phyloP scores from a whole-genome alignment of 148 eudicot genomes.

The Hydrangea macrophylla region DNA sequence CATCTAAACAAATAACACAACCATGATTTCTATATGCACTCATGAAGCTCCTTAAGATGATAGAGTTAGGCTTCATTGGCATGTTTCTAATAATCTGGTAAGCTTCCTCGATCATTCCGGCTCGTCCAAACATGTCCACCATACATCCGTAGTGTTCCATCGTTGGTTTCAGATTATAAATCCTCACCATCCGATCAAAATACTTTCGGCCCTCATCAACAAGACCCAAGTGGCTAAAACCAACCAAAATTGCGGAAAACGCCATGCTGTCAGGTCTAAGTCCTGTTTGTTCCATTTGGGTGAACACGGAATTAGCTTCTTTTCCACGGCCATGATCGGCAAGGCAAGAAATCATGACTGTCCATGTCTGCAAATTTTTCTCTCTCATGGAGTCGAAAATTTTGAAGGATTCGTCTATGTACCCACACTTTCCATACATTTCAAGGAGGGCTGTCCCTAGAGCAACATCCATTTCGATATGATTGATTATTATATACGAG shows the following conservation, averaged over 20 bases:
- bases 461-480: constrained; percentile 18
- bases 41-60: constrained; percentile 42
- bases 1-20: constrained; percentile 17
- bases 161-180: constrained; percentile 28
- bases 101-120: constrained; percentile 40
- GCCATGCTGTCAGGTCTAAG: constrained; percentile 32
- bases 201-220: constrained; percentile 27
- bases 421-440: constrained; percentile 42
- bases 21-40: constrained; percentile 40
- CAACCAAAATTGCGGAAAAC: constrained; percentile 33
- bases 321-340: constrained; percentile 36
- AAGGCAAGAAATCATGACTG: constrained; percentile 38
- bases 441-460: constrained; percentile 42
- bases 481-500: constrained; percentile 19
- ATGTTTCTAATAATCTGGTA: constrained; percentile 31
- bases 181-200: constrained; percentile 28
- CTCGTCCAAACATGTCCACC: constrained; percentile 45
- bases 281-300: constrained; percentile 29
- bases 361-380: constrained; percentile 42
- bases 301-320: constrained; percentile 34
- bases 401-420: constrained; percentile 24
- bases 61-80: constrained; percentile 38
- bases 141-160: constrained; percentile 52
- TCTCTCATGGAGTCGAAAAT: constrained; percentile 29
- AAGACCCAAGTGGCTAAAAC: constrained; percentile 43